Evolutionary conservation across 2,329 filamentous ascomycete species (phyloP).

Genomic region (Paracorniculantispora psalliotae): DNA sequence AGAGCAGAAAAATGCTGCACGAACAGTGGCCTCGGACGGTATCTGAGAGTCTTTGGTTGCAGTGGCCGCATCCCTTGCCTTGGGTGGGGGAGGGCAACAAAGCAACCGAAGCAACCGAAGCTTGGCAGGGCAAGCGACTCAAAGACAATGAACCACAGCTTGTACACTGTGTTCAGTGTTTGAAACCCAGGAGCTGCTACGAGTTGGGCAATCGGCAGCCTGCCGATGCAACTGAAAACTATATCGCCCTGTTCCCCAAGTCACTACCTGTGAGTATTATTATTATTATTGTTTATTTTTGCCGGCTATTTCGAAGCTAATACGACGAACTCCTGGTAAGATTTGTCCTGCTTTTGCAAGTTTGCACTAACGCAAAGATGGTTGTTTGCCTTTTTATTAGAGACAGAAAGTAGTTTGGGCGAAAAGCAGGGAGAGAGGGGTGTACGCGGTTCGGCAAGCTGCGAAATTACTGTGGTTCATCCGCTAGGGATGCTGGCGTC

Average conservation of each 20-base stretch:
- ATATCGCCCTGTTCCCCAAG: background rate
- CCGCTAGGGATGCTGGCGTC: background rate
- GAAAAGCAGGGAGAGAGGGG: background rate
- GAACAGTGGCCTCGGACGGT: background rate
- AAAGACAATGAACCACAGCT: background rate
- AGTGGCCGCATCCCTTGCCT: background rate
- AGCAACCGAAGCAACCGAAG: background rate
- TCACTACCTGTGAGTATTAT: background rate
- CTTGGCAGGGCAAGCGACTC: background rate
- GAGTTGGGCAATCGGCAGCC: background rate
- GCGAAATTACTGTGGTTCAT: slow-evolving; percentile 11
- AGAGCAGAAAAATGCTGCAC: background rate
- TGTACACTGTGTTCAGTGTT: background rate
- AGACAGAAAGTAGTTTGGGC: background rate
- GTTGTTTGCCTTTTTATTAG: background rate
- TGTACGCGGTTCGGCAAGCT: slow-evolving; percentile 2
- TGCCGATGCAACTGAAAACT: background rate
- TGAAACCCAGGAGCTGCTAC: background rate
- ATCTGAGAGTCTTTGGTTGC: background rate
- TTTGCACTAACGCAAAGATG: background rate
- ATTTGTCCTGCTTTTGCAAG: background rate
- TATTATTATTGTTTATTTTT: background rate
- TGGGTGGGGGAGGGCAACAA: background rate
- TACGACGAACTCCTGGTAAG: background rate
- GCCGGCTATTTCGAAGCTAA: background rate